These are phyloP conservation scores for Deinandra increscens DNA, from an alignment of 129 eudicot species.

Conservation along the genomic window DNA sequence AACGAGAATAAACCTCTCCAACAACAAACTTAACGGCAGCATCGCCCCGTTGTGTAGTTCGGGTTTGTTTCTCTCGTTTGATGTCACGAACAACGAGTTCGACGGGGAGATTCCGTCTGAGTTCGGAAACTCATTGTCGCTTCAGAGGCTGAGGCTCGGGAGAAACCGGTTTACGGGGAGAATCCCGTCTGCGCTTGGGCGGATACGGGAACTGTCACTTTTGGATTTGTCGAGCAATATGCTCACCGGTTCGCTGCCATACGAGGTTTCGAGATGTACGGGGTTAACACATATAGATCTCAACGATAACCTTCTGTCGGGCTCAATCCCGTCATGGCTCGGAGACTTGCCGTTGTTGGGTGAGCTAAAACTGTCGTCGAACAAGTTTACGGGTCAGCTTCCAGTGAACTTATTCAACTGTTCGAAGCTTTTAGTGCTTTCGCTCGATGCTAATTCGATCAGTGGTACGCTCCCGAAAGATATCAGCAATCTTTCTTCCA, in stretches of 20 bases:
- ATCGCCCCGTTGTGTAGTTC: constrained; percentile 77
- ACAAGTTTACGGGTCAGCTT: constrained; percentile 59
- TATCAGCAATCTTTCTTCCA: constrained; percentile 73
- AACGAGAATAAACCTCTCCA: constrained; percentile 72
- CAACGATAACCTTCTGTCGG: constrained; percentile 66
- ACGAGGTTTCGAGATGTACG: constrained; percentile 63
- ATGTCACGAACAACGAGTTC: constrained; percentile 74
- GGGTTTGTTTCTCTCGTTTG: constrained; percentile 65
- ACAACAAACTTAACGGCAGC: constrained; percentile 75
- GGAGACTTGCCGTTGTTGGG: constrained; percentile 75
- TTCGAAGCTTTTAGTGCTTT: constrained; percentile 67
- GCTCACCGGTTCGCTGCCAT: constrained; percentile 67
- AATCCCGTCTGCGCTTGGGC: constrained; percentile 67
- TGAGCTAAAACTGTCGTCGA: constrained; percentile 76
- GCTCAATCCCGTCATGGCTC: constrained; percentile 68
- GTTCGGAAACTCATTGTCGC: constrained; percentile 58
- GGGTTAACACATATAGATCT: constrained; percentile 74
- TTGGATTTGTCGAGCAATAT: constrained; percentile 74
- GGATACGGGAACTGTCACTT: constrained; percentile 50
- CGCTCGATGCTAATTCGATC: constrained; percentile 58
- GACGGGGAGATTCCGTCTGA: constrained; percentile 61
- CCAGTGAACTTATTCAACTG: constrained; percentile 71
- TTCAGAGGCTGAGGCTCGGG: constrained; percentile 76
- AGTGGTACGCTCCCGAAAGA: constrained; percentile 73
- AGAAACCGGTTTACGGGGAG: constrained; percentile 55